Conservation (phyloP, 1,139 yeast genomes). For the Candida labiduridarum region DNA sequence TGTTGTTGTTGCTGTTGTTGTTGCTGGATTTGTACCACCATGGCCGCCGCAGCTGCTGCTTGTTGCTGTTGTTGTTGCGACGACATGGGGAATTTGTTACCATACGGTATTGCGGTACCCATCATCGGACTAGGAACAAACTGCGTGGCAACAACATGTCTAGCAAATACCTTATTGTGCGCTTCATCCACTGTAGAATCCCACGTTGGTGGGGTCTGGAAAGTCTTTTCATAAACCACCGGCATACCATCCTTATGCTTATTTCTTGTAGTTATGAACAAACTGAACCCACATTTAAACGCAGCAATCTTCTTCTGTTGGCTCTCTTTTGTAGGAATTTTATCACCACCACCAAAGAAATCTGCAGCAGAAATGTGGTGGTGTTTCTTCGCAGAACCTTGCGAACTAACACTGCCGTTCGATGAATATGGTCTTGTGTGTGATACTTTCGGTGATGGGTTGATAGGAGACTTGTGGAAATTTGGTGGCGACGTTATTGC, state of each 20-base stretch:
- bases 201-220: conserved; percentile 84
- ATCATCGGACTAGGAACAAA: conserved; percentile 40
- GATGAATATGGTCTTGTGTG: conserved; percentile 35
- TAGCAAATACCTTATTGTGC: conserved; percentile 50
- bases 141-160: conserved; percentile 24
- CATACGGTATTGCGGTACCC: conserved; percentile 21
- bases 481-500: conserved; percentile 33
- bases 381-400: conserved; percentile 33
- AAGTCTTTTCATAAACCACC: conserved; percentile 56
- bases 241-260: conserved; percentile 32
- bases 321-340: conserved; percentile 49
- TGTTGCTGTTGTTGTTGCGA: conserved; percentile 28
- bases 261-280: conserved; percentile 48
- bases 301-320: conserved; percentile 38
- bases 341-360: conserved; percentile 50
- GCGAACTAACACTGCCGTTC: conserved; percentile 21
- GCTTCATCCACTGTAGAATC: conserved; percentile 57
- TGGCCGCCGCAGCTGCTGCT: conserved; percentile 29
- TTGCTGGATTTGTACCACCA: conserved; percentile 39
- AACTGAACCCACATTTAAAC: conserved; percentile 56
- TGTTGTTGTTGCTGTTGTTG: conserved; percentile 45
- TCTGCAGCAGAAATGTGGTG: conserved; percentile 47
- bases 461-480: conserved; percentile 28
- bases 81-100: conserved; percentile 24
- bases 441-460: conserved; percentile 37